These are phyloP conservation scores for Quercus tomentella DNA, from an alignment of 331 rosid species.

Conservation along the genomic window DNA sequence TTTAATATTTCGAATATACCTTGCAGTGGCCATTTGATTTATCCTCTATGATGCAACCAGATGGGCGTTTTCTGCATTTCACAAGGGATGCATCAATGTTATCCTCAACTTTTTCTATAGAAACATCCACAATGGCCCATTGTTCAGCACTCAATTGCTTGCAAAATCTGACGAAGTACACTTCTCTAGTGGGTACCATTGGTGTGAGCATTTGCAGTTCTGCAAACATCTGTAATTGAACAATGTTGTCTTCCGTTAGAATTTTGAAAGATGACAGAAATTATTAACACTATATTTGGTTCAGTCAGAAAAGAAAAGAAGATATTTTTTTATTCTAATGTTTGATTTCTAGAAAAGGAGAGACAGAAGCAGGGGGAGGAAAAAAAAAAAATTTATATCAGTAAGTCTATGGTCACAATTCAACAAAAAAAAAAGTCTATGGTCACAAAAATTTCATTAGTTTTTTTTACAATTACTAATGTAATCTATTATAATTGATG, in stretches of 20 bases:
- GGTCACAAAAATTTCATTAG: too few species aligned
- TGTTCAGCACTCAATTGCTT: constrained; percentile 73
- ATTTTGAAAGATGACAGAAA: not conserved
- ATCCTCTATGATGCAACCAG: constrained; percentile 95
- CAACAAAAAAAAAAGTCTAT: too few species aligned
- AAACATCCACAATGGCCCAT: constrained; percentile 91
- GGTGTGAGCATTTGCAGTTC: constrained; percentile 98
- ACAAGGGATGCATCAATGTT: constrained; percentile 75
- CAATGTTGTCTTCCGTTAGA: constrained; percentile 21
- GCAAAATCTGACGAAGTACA: constrained; percentile 78
- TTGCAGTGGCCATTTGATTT: constrained; percentile 95
- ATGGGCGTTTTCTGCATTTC: constrained; percentile 90
- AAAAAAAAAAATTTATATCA: too few species aligned
- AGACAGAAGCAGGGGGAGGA: too few species aligned
- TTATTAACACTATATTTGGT: too few species aligned
- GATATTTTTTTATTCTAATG: too few species aligned
- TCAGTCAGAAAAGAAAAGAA: too few species aligned
- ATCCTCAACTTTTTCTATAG: constrained; percentile 91
- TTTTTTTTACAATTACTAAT: too few species aligned
- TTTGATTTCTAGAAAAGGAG: too few species aligned
- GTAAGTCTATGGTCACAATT: too few species aligned
- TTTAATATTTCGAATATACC: constrained; percentile 29
- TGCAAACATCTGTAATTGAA: constrained; percentile 74
- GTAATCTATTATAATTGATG: too few species aligned
- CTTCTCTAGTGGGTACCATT: constrained; percentile 88